phyloP scores from a whole-genome alignment of 2,329 filamentous ascomycete genomes.

The Xylariaceae sp. region DNA sequence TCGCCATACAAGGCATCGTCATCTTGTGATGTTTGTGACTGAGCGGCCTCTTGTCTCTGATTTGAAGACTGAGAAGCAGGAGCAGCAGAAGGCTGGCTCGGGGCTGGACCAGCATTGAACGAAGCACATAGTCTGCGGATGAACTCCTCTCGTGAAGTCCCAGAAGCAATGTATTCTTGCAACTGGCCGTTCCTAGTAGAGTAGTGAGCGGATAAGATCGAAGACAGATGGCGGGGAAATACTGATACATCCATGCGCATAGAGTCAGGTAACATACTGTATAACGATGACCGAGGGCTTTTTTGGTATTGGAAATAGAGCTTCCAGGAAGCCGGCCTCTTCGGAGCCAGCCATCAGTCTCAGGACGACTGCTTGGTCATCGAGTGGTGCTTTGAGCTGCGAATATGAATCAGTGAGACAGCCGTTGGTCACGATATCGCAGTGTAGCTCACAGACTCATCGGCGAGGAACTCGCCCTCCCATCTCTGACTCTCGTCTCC shows the following conservation, averaged over 20 bases:
- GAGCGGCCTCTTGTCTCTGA: conserved; percentile 3
- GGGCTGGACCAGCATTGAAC: conserved; percentile 18
- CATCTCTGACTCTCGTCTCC: conserved; percentile 61
- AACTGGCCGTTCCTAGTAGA: conserved; percentile 62
- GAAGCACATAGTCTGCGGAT: conserved; percentile 43
- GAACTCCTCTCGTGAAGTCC: conserved; percentile 60
- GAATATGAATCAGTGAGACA: conserved; percentile 12
- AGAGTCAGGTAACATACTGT: conserved; percentile 38
- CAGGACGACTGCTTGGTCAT: conserved; percentile 59
- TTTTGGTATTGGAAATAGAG: conserved; percentile 72
- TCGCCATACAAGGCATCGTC: conserved; percentile 13
- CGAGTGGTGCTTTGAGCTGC: conserved; percentile 50
- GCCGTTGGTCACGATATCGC: too few relatives aligned
- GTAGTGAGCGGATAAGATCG: background rate
- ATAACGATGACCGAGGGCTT: conserved; percentile 77
- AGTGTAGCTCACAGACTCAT: conserved; percentile 53
- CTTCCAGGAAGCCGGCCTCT: conserved; percentile 73
- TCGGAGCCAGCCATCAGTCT: conserved; percentile 64
- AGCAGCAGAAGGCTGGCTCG: conserved; percentile 7
- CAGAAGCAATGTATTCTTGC: conserved; percentile 65
- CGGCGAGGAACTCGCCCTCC: conserved; percentile 61
- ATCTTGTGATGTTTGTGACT: conserved; percentile 5
- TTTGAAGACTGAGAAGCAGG: conserved; percentile 4
- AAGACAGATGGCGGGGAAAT: too few relatives aligned
- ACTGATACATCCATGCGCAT: background rate